A percentile compares a stretch with the other conserved stretches of the same genome.
Evolutionary conservation across 2,329 filamentous ascomycete genomes (phyloP).

Genomic region (Colletotrichum theobromicola): DNA sequence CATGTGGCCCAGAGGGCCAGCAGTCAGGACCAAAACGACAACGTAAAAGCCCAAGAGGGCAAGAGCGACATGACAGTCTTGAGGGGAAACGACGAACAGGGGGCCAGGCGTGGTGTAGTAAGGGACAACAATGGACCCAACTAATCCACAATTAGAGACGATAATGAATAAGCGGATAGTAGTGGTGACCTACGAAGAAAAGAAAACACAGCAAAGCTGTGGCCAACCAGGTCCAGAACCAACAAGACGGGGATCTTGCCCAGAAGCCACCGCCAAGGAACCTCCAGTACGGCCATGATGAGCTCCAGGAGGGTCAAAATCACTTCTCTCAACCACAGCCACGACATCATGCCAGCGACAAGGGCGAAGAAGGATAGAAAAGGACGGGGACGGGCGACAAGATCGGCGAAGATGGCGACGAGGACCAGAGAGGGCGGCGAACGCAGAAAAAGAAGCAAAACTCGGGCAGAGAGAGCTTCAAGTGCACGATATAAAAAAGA

Average conservation of each 20-base stretch:
- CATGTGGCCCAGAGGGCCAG: neutral
- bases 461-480: too few species aligned
- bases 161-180: neutral
- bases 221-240: neutral
- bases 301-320: neutral
- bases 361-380: neutral
- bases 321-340: neutral
- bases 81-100: neutral
- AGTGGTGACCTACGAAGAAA: neutral
- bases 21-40: neutral
- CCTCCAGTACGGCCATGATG: neutral
- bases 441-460: too few species aligned
- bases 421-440: too few species aligned
- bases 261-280: too few species aligned
- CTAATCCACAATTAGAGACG: neutral
- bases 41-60: neutral
- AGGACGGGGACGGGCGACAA: neutral
- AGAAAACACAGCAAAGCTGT: rapidly evolving
- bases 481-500: neutral
- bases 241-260: rapidly evolving
- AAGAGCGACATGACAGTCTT: neutral
- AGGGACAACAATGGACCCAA: neutral
- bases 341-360: too few species aligned
- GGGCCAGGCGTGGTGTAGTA: too few species aligned
- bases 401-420: neutral